Base-by-base conservation (phyloP, 768 basidiomycete genomes). In the Boletus reticuloceps region DNA sequence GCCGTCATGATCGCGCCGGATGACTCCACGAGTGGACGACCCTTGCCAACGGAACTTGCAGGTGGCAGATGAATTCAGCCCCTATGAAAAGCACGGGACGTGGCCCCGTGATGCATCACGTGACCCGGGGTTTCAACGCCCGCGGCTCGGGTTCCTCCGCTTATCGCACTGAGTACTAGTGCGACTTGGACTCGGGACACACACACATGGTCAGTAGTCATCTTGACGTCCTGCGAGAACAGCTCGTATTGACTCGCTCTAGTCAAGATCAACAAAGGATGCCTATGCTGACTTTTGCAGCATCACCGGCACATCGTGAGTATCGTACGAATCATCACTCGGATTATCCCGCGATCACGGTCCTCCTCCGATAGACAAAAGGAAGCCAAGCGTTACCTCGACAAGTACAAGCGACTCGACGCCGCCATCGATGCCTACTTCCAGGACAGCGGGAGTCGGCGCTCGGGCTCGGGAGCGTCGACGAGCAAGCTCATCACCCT, bases 371-470 rank as follows among this genome's bases (percentile, higher is more conserved):
- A 39, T 47, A 79, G 79, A 12, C 31, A 55, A 50, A 75, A 70
- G 51, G 88, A 89, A 56, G 90, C 88, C 12, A 82, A 72, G 61
- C 82, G 81, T 64, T 90, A 82, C 71, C 67, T 91, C 45, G 83
- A 89, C 58, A 84, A 82, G 60, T 77, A 88, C 73, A 84, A 82
- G 61, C 81, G 84, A 37, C 70, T 89, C 41, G 89, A 92, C 51
- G 69, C 76, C n/a, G 89, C 89, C 22, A 72, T 90, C 43, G 86
- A 91, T 67, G 83, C 86, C 2, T 92, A 77, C 68, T 89, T 81
- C 72, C 82, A 80, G 60, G 81, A 88, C 51, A 42, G 52, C 19
- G 53, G 51, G 1, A 27, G 10, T 13, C 56, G 64, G 19, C 50
- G 57, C 17, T 3, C 47, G 1, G 62, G 58, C 0, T 31, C 56